Evolutionary conservation across 1,139 yeast genomes (phyloP).

Genomic region (Sugiyamaella xylanicola): DNA sequence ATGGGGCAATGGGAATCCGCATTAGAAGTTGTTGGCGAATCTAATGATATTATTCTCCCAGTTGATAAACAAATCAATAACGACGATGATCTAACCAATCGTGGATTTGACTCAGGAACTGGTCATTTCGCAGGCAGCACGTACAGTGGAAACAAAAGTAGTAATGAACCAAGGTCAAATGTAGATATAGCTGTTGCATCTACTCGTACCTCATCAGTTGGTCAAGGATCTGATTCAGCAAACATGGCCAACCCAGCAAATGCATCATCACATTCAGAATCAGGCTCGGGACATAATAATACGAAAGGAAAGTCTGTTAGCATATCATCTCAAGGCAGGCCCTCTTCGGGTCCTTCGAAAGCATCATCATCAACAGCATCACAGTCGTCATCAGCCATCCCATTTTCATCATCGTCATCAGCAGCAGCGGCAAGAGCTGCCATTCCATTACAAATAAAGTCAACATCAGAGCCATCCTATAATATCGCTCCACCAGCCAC

Average conservation of each 20-base stretch:
- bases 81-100: background rate
- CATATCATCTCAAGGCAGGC: background rate
- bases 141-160: background rate
- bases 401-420: constrained; percentile 13
- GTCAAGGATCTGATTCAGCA: no score
- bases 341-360: background rate
- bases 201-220: no score
- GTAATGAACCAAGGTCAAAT: background rate
- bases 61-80: background rate
- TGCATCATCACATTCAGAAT: background rate
- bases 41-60: constrained; percentile 44
- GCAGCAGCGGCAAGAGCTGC: constrained; percentile 18
- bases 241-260: no score
- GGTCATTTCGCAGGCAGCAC: background rate
- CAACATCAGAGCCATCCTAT: background rate
- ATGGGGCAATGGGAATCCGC: constrained; percentile 89
- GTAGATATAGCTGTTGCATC: no score
- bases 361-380: background rate
- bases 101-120: background rate
- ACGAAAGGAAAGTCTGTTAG: background rate
- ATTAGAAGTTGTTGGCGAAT: constrained; percentile 79
- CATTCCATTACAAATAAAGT: constrained; percentile 8
- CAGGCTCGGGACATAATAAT: background rate
- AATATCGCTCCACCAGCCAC: background rate
- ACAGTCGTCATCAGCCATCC: constrained; percentile 3